A percentile compares a stretch with the other conserved stretches of the same genome.
Evolutionary conservation across 2,329 filamentous ascomycete genomes (phyloP).

Genomic region (Aspergillus neotritici): DNA sequence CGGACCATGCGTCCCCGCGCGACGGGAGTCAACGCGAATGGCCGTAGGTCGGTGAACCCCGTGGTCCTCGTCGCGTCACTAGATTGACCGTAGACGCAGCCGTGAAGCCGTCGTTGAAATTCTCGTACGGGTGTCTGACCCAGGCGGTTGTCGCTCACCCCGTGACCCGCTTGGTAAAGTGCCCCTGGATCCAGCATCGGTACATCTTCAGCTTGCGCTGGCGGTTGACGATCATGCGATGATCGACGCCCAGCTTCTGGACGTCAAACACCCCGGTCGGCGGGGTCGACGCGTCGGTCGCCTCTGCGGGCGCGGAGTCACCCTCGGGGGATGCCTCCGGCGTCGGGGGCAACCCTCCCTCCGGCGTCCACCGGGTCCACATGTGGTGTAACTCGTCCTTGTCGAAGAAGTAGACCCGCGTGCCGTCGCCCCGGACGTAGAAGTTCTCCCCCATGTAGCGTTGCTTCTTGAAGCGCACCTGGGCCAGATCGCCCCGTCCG

Average conservation of each 20-base stretch:
- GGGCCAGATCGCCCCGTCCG: slow-evolving; percentile 87
- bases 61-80: too few species aligned
- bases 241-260: slow-evolving; percentile 74
- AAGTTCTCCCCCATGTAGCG: slow-evolving; percentile 95
- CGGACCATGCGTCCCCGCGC: not conserved
- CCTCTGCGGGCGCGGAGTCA: slow-evolving; percentile 7
- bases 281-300: slow-evolving; percentile 9
- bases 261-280: slow-evolving; percentile 56
- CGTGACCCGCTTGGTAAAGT: slow-evolving; percentile 33
- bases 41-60: too few species aligned
- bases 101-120: slow-evolving; percentile 10
- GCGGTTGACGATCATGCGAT: slow-evolving; percentile 85
- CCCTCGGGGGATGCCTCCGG: too few species aligned
- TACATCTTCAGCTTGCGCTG: slow-evolving; percentile 95
- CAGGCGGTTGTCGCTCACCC: too few species aligned
- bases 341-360: slow-evolving; percentile 24
- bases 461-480: slow-evolving; percentile 95
- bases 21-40: too few species aligned
- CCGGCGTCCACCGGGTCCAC: slow-evolving; percentile 56
- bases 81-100: too few species aligned
- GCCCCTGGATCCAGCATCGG: slow-evolving; percentile 65
- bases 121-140: too few species aligned
- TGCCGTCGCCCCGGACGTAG: slow-evolving; percentile 91
- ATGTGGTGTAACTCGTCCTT: slow-evolving; percentile 72
- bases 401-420: slow-evolving; percentile 96